phyloP scores from a whole-genome alignment of 129 eudicot species.

The Centrapalus pauciflorus region DNA sequence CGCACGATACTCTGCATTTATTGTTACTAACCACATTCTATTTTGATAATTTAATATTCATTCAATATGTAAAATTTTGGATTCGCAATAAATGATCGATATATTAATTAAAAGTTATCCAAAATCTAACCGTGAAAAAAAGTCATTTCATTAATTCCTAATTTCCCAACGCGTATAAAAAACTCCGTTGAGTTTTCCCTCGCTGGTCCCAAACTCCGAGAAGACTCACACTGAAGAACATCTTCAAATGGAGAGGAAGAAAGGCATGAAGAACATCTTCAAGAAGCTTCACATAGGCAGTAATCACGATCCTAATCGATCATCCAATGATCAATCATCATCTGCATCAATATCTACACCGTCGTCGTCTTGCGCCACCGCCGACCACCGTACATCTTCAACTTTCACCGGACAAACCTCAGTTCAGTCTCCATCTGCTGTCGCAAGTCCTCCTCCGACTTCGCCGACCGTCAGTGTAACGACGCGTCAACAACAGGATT shows the following conservation, averaged over 20 bases:
- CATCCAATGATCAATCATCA: conserved; percentile 45
- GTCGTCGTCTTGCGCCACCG: conserved; percentile 14
- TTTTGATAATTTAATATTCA: too few species aligned
- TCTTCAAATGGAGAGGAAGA: conserved; percentile 38
- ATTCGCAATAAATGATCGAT: too few species aligned
- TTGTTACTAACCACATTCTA: too few species aligned
- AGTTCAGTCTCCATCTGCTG: conserved; percentile 17
- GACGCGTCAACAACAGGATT: conserved; percentile 44
- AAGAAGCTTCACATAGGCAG: conserved; percentile 74
- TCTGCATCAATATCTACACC: conserved; percentile 20
- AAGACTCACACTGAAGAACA: background rate
- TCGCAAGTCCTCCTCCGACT: conserved; percentile 26
- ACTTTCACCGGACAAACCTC: conserved; percentile 10
- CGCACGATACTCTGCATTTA: too few species aligned
- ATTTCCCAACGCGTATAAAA: background rate
- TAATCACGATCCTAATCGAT: conserved; percentile 73
- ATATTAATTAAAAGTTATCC: too few species aligned
- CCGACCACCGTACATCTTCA: conserved; percentile 29
- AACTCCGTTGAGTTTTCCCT: conserved; percentile 26
- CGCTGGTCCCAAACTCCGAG: conserved; percentile 21
- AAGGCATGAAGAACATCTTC: conserved; percentile 89
- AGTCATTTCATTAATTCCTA: too few species aligned
- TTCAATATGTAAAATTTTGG: too few species aligned
- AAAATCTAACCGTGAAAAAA: too few species aligned
- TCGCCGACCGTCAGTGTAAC: conserved; percentile 22